These are phyloP conservation scores for Papiliotrema flavescens DNA, from an alignment of 1,284 basidiomycete species.

Conservation along the genomic window DNA sequence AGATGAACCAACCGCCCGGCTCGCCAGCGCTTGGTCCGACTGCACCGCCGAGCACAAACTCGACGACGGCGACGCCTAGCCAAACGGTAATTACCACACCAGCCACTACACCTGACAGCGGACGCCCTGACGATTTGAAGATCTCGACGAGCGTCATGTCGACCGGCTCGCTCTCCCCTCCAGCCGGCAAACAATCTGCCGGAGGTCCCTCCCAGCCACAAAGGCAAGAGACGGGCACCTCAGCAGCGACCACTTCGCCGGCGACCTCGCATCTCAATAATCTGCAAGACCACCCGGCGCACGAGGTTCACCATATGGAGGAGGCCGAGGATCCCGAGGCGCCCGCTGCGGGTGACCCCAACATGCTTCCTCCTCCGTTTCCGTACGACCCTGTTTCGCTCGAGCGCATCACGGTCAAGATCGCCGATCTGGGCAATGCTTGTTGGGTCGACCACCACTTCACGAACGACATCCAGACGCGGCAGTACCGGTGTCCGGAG, in stretches of 20 bases:
- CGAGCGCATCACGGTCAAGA: conserved; percentile 96
- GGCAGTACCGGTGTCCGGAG: conserved; percentile 96
- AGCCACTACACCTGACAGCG: conserved; percentile 43
- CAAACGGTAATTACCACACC: conserved; percentile 41
- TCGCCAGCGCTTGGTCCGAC: conserved; percentile 14
- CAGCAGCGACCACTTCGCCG: conserved; percentile 13
- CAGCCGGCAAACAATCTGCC: conserved; percentile 1
- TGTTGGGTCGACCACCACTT: conserved; percentile 56
- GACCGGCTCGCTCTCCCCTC: conserved; percentile 29
- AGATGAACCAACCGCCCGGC: conserved; percentile 55
- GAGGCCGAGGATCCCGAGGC: conserved; percentile 29
- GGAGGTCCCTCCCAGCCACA: not conserved
- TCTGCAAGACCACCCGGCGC: conserved; percentile 34
- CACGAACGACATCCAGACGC: conserved; percentile 65
- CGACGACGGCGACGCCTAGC: conserved; percentile 38
- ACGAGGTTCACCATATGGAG: conserved; percentile 34
- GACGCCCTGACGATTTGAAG: conserved; percentile 49
- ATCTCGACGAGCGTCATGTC: conserved; percentile 42
- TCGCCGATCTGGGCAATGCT: conserved; percentile 90
- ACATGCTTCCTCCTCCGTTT: conserved; percentile 54
- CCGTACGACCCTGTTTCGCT: conserved; percentile 57
- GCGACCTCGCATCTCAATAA: conserved; percentile 36
- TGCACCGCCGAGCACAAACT: conserved; percentile 13
- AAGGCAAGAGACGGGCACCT: conserved; percentile 8
- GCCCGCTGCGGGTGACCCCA: conserved; percentile 56